Evolutionary conservation across 2,329 filamentous ascomycete species (phyloP).

Genomic region (Sporothrix curviconia): DNA sequence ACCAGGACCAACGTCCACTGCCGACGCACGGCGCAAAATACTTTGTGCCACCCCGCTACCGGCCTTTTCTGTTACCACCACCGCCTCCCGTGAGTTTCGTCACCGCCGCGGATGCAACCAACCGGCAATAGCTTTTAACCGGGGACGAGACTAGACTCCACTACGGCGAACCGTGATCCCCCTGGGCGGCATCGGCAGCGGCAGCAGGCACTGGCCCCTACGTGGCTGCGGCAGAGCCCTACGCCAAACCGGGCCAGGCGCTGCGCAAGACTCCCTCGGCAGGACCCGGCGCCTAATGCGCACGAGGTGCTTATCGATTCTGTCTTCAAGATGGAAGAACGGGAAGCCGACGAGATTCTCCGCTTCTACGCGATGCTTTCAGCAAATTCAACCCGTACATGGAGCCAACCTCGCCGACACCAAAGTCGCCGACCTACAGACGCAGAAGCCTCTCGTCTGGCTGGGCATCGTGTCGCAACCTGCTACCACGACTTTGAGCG

Average conservation of each 20-base stretch:
- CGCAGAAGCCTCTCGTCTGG: slow-evolving; percentile 20
- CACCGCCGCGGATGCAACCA: background rate
- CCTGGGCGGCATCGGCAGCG: background rate
- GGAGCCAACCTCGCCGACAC: background rate
- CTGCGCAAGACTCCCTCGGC: no score
- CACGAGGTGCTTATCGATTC: slow-evolving; percentile 7
- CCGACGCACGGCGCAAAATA: background rate
- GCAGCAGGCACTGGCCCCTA: background rate
- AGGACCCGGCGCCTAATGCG: background rate
- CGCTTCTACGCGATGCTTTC: slow-evolving; percentile 17
- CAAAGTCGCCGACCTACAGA: slow-evolving; percentile 16
- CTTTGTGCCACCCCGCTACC: slow-evolving; percentile 1
- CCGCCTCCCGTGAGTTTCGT: background rate
- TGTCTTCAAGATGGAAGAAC: slow-evolving; percentile 14
- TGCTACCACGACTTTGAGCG: slow-evolving; percentile 20
- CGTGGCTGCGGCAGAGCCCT: background rate
- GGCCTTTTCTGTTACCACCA: background rate
- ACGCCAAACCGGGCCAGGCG: no score
- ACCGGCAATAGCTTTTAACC: background rate
- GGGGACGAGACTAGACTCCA: no score
- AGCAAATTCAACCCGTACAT: slow-evolving; percentile 18
- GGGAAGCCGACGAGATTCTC: slow-evolving; percentile 19
- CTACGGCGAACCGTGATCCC: slow-evolving; percentile 2
- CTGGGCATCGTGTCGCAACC: slow-evolving; percentile 21
- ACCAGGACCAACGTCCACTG: no score